Conservation (phyloP, 2,329 filamentous ascomycete genomes). For the Beauveria asiatica region DNA sequence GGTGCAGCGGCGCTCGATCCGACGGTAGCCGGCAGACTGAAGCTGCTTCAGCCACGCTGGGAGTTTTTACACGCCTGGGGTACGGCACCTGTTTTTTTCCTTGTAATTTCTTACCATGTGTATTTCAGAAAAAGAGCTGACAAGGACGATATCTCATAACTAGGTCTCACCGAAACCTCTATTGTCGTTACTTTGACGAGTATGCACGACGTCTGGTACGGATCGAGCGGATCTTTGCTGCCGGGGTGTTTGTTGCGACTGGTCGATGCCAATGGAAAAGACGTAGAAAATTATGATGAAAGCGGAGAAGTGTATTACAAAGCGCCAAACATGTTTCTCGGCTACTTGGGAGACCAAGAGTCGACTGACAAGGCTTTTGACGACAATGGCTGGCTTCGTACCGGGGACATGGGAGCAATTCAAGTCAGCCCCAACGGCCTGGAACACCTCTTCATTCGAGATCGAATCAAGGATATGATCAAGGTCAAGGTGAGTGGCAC, state of each 20-base stretch:
- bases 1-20: conserved; percentile 2
- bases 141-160: not conserved
- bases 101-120: not conserved
- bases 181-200: not conserved
- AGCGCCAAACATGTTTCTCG: conserved; percentile 1
- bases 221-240: conserved; percentile 8
- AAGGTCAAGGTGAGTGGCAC: conserved; percentile 10
- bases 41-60: not conserved
- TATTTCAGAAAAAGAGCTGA: not conserved
- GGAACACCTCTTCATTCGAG: conserved; percentile 6
- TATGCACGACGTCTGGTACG: not conserved
- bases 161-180: conserved; percentile 5
- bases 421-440: not conserved
- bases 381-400: conserved; percentile 3
- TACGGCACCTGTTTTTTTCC: not conserved
- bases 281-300: not conserved
- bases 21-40: not conserved
- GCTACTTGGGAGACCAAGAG: conserved; percentile 1
- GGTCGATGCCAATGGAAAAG: not conserved
- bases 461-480: conserved; percentile 10
- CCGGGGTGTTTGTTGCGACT: conserved; percentile 2
- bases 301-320: conserved; percentile 4
- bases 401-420: conserved; percentile 6
- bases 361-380: not conserved
- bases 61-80: conserved; percentile 4